Evolutionary conservation across 768 basidiomycete species (phyloP), one percentile per base, ranked within the genome.

Genomic region (Macrolepiota fuliginosa): DNA sequence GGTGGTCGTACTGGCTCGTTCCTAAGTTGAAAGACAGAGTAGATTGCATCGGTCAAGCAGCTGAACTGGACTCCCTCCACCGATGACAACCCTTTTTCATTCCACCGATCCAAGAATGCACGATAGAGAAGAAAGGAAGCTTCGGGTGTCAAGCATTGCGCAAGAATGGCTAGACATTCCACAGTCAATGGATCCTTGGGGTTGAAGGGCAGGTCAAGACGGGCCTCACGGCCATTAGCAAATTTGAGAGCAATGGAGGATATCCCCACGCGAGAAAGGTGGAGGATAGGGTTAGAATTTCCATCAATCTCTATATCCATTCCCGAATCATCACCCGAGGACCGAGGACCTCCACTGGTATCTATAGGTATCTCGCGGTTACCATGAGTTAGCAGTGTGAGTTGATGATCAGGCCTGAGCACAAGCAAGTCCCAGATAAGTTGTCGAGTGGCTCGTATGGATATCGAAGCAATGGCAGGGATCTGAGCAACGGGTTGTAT

Each of bases 391-490:
- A 89, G 72, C 3, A 94, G 68, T 0, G 76, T 71, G 10, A 93
- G 71, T 9, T 71, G 71, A 32, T 85, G 80, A 51, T 83, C 77
- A 2, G 85, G 80, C 52, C 81, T 84, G 52, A 92, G 72, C 15
- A 89, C 72, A 4, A 96, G 73, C 10, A 94, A 75, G 71, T 97
- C 95, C 70, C 79, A 79, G 13, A 92, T 78, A 13, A 78, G 74
- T 6, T 74, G 73, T 19, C 94, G 84, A 2, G 89, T 90, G 1
- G 86, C 83, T 19, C 82, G 77, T 40, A 94, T 72, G 2, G 91
- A 75, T 0, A 81, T 76, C 0, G 83, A 80, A 1, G 87, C 83
- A 1, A 83, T 66, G 0, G 83, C 89, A 62, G 68, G 74, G 40
- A 70, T 55, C 45, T 76, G 70, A 0, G 75, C 67, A 13, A 81